Conservation (phyloP, 169 alveolate species). For the Cryptosporidium sp. region DNA sequence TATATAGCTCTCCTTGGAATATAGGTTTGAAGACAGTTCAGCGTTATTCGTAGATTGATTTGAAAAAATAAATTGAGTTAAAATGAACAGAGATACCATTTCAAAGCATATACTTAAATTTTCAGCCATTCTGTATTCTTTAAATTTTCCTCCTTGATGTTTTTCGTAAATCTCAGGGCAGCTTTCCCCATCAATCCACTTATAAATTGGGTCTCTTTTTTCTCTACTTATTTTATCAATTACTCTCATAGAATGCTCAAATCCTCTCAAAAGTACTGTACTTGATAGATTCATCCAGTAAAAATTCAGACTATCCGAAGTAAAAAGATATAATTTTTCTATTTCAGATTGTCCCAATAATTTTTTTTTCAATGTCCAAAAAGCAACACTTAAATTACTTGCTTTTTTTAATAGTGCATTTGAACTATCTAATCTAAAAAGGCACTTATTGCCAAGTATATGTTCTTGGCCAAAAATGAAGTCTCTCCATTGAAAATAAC, state of each 20-base stretch:
- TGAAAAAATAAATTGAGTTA: constrained; percentile 37
- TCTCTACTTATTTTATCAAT: not conserved
- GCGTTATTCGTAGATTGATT: not conserved
- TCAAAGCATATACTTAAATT: constrained; percentile 8
- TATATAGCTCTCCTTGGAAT: constrained; percentile 43
- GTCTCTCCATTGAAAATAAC: constrained; percentile 26
- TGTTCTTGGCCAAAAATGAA: constrained; percentile 41
- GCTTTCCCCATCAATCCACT: not conserved
- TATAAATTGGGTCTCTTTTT: not conserved
- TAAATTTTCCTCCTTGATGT: not conserved
- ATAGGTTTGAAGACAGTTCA: not conserved
- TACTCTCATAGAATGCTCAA: not conserved
- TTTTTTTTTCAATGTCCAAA: constrained; percentile 47
- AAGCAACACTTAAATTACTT: constrained; percentile 15
- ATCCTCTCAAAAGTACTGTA: not conserved
- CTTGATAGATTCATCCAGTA: constrained; percentile 29
- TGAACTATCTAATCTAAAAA: not conserved
- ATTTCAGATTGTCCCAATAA: constrained; percentile 17
- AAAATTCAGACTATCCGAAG: constrained; percentile 8
- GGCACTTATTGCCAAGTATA: constrained; percentile 20
- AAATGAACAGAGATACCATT: constrained; percentile 22
- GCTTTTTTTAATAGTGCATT: not conserved
- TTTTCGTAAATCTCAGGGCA: not conserved
- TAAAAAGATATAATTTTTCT: constrained; percentile 16
- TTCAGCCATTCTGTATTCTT: not conserved